phyloP scores from a whole-genome alignment of 345 rosid genomes.

The Gossypium longicalyx region DNA sequence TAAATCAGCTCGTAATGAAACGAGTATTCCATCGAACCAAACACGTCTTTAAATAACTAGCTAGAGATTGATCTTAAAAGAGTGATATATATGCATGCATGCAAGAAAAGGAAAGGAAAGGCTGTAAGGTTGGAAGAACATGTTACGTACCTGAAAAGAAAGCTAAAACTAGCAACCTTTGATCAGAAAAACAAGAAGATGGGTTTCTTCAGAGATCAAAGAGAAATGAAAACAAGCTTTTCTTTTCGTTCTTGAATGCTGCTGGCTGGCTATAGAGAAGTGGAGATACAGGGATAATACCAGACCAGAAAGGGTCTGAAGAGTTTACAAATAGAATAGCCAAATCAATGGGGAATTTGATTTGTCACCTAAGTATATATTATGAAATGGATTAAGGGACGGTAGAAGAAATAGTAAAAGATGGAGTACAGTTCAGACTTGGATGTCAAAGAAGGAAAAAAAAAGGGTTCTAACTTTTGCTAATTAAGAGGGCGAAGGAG shows the following conservation, averaged over 20 bases:
- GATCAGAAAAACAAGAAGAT: no score
- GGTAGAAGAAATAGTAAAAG: slow-evolving; percentile 14
- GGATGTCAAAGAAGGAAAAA: slow-evolving; percentile 1
- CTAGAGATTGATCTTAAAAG: no score
- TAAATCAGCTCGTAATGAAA: not conserved
- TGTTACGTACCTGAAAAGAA: not conserved
- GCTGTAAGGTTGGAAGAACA: not conserved
- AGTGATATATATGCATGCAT: not conserved
- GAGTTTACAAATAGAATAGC: not conserved
- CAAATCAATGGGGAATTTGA: not conserved
- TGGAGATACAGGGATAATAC: not conserved
- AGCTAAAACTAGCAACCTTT: no score
- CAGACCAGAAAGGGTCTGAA: no score
- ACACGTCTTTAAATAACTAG: not conserved
- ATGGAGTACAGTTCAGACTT: slow-evolving; percentile 22
- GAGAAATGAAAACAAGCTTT: slow-evolving; percentile 2
- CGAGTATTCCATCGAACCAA: not conserved
- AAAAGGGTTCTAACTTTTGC: no score
- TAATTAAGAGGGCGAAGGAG: not conserved
- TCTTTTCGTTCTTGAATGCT: not conserved
- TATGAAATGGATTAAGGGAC: not conserved
- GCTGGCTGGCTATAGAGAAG: not conserved
- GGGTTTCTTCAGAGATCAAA: not conserved
- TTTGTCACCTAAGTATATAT: not conserved
- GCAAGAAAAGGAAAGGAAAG: not conserved